Percentiles rank a stretch among this genome's conserved stretches.
These are phyloP conservation scores for Aspergillus viridinutans DNA, from an alignment of 2,329 filamentous ascomycete species.

Conservation along the genomic window DNA sequence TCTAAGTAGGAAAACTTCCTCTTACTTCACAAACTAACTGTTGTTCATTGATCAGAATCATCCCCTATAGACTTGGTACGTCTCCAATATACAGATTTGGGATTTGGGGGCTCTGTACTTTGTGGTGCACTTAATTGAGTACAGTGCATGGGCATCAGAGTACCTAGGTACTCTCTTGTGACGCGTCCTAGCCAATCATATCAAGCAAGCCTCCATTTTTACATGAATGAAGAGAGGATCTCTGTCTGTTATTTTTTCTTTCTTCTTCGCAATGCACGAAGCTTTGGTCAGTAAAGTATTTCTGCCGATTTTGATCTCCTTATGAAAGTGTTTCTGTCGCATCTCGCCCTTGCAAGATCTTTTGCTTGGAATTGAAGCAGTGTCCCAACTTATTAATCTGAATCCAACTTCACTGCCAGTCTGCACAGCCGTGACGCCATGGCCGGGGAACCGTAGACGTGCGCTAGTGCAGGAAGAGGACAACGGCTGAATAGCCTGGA, in stretches of 20 bases:
- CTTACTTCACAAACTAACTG: no score
- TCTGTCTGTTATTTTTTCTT: no score
- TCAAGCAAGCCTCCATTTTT: not conserved
- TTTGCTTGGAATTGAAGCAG: not conserved
- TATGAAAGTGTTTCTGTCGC: not conserved
- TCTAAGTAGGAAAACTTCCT: no score
- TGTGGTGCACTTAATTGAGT: no score
- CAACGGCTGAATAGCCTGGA: not conserved
- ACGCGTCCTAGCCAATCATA: not conserved
- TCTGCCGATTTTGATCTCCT: no score
- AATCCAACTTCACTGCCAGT: not conserved
- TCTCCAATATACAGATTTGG: not conserved
- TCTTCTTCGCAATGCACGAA: no score
- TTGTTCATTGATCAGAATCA: no score
- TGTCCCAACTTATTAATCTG: not conserved
- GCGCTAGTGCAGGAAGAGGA: constrained; percentile 8
- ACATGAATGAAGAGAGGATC: no score
- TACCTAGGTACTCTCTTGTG: not conserved
- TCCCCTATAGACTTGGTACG: no score
- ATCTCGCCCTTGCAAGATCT: not conserved
- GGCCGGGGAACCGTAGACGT: constrained; percentile 13
- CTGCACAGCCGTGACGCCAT: constrained; percentile 7
- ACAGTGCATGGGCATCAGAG: no score
- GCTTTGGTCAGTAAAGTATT: no score
- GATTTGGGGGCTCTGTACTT: not conserved